Conservation (phyloP, 2,329 filamentous ascomycete species). For the Neofusicoccum sp. region DNA sequence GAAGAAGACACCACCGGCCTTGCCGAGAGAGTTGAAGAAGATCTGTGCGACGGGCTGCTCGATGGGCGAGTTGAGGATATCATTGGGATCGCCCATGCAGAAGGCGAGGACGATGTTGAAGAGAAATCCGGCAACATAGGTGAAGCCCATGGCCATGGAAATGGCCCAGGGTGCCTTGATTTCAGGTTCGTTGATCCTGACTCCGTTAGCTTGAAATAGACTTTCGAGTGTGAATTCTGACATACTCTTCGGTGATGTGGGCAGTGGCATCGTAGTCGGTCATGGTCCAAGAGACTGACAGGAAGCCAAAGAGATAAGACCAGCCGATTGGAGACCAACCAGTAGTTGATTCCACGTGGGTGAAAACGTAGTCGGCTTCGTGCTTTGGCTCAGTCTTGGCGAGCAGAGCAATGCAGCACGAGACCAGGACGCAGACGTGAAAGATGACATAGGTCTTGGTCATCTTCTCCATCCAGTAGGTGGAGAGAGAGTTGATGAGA, state of each 20-base stretch:
- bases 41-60: constrained; percentile 57
- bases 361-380: constrained; percentile 54
- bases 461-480: constrained; percentile 59
- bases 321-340: constrained; percentile 57
- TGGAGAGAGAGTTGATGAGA: constrained; percentile 55
- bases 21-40: constrained; percentile 58
- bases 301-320: constrained; percentile 60
- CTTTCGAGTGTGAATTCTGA: constrained; percentile 42
- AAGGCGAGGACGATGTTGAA: constrained; percentile 60
- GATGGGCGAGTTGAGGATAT: constrained; percentile 47
- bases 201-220: constrained; percentile 20
- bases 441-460: constrained; percentile 59
- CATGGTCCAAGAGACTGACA: constrained; percentile 61
- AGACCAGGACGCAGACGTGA: constrained; percentile 53
- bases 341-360: constrained; percentile 50
- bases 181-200: constrained; percentile 46
- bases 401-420: constrained; percentile 52
- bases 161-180: constrained; percentile 57
- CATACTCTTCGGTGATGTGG: constrained; percentile 26
- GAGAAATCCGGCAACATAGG: constrained; percentile 55
- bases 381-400: constrained; percentile 53
- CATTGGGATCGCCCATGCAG: constrained; percentile 53
- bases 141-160: constrained; percentile 55
- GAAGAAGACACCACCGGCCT: constrained; percentile 53
- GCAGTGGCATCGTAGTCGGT: constrained; percentile 53